A percentile compares a stretch with the other conserved stretches of the same genome.
phyloP scores from a whole-genome alignment of 2,329 filamentous ascomycete genomes.

The Calonectria pteridis region DNA sequence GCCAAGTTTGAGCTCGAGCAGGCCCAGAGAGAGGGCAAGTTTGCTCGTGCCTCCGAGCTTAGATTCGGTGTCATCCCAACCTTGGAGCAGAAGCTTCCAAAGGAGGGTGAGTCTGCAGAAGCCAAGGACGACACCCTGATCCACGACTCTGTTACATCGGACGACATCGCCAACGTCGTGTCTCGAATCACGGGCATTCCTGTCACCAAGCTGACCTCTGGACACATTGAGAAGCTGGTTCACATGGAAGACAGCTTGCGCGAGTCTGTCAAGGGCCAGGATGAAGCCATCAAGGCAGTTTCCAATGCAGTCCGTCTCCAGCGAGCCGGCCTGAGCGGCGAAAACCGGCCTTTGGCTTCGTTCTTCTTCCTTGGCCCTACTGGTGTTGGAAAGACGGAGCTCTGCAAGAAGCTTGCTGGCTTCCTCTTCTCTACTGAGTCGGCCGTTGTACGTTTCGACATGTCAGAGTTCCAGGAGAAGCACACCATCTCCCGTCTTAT shows the following conservation, averaged over 20 bases:
- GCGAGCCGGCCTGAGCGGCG: conserved; percentile 89
- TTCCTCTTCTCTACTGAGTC: conserved; percentile 95
- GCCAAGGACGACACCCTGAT: conserved; percentile 71
- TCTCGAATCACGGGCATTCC: conserved; percentile 94
- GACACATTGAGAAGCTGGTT: conserved; percentile 93
- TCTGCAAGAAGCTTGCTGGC: conserved; percentile 94
- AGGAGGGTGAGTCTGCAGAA: conserved; percentile 70
- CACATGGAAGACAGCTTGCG: conserved; percentile 94
- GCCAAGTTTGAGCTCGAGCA: conserved; percentile 88
- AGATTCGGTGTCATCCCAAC: conserved; percentile 88
- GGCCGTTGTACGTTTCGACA: conserved; percentile 94
- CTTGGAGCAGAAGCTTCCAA: conserved; percentile 82
- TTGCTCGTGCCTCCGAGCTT: conserved; percentile 89
- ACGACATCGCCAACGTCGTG: conserved; percentile 94
- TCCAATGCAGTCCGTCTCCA: conserved; percentile 95
- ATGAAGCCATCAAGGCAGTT: conserved; percentile 91
- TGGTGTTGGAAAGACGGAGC: conserved; percentile 95
- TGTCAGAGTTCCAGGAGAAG: conserved; percentile 98
- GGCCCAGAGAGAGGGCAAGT: conserved; percentile 89
- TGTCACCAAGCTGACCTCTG: conserved; percentile 90
- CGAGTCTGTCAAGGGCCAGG: conserved; percentile 89
- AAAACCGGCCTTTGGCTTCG: conserved; percentile 90
- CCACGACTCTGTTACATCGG: conserved; percentile 93
- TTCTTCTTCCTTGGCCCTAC: conserved; percentile 99
- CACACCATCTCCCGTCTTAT: conserved; percentile 95